Evolutionary conservation across 2,329 filamentous ascomycete species (phyloP), one percentile per base, ranked within the genome.

Genomic region (Penicillium fuscoglaucum): DNA sequence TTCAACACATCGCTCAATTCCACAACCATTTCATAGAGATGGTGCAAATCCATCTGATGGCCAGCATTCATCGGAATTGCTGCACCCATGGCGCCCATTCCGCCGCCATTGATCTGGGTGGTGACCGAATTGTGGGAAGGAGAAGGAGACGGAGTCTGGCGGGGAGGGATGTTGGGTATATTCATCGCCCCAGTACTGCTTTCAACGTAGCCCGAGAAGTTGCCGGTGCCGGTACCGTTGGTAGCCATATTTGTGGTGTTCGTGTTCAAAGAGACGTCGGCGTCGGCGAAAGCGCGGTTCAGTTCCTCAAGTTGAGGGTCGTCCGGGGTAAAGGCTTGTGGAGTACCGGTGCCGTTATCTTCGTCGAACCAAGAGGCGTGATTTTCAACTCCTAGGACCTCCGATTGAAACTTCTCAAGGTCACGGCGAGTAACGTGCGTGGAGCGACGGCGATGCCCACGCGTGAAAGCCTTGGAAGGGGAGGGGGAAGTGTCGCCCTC

Each of bases 31-130:
- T 80, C 76, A 57, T 79, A 82, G 3, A 82, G 71, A 54, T 80
- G 77, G 60, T 81, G 79, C 48, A 82, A 70, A 61, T 82, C 80
- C 77, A 81, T 80, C 68, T 81, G 78, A 55, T 82, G 80, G 12
- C 80, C 80, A 9, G 79, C 79, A 59, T 78, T 79, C 72, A 78
- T 75, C 1, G 78, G 73, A 58, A 79, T 70, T 33, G 66, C 68
- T 6, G 68, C 66, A 53, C 71, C 74, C 68, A 77, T 74, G 9
- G 70, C 75, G 29, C 71, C 70, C 66, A 77, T 72, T 19, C 70
- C 69, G 33, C 65, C 68, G 21, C 73, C 75, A 53, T 76, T 75
- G 46, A 70, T 66, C 59, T 76, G 74, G 39, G 66, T 35, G 19
- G 37, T 37, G 21, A 39, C 55, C 21, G 70, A 64, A 19, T 68